Conservation (phyloP, 2,329 filamentous ascomycete genomes). For the Arthrobotrys sphaeroides region DNA sequence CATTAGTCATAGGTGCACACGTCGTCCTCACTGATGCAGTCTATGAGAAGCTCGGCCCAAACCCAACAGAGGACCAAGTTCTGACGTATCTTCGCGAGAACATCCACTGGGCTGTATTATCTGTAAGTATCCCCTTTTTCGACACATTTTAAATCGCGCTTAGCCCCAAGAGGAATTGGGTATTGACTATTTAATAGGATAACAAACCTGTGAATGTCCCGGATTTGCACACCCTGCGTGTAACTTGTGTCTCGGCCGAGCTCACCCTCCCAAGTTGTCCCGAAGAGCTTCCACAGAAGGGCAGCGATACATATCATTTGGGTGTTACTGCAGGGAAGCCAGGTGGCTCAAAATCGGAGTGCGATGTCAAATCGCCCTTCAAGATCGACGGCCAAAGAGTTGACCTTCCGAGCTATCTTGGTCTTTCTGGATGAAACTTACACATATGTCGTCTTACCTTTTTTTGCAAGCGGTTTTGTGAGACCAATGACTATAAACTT, state of each 20-base stretch:
- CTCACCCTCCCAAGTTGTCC: conserved; percentile 18
- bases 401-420: conserved; percentile 16
- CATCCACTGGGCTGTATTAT: conserved; percentile 27
- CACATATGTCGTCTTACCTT: not conserved
- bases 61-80: conserved; percentile 18
- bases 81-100: conserved; percentile 19
- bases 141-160: not conserved
- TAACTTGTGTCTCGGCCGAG: conserved; percentile 45
- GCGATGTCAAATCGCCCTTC: conserved; percentile 27
- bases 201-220: conserved; percentile 18
- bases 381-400: conserved; percentile 18
- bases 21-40: conserved; percentile 36
- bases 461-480: not conserved
- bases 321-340: conserved; percentile 32
- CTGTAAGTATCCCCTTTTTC: conserved; percentile 1
- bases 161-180: not conserved
- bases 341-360: conserved; percentile 25
- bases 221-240: conserved; percentile 23
- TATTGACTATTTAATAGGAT: conserved; percentile 7
- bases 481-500: not conserved
- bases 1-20: conserved; percentile 21
- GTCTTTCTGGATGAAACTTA: not conserved
- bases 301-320: conserved; percentile 33
- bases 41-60: not conserved
- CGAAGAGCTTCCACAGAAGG: conserved; percentile 28